A percentile compares a stretch with the other conserved stretches of the same genome.
These are phyloP conservation scores for Haberlea rhodopensis DNA, from an alignment of 257 asterid species.

Conservation along the genomic window DNA sequence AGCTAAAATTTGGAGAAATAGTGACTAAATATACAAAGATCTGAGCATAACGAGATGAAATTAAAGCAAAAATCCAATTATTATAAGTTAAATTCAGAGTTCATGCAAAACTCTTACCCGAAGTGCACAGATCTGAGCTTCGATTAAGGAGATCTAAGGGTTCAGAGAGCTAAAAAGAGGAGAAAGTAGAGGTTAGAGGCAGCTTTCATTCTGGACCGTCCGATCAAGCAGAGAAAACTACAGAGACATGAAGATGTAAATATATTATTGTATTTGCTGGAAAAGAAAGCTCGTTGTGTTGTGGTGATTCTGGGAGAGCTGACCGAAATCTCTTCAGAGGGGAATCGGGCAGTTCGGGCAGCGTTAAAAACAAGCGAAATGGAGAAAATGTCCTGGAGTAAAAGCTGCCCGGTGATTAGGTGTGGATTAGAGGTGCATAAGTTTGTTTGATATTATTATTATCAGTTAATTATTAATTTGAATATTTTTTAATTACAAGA, in stretches of 20 bases:
- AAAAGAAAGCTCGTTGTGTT: constrained; percentile 23
- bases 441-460: constrained; percentile 23
- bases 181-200: constrained; percentile 33
- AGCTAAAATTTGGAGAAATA: no score
- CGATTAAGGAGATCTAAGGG: constrained; percentile 36
- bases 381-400: constrained; percentile 20
- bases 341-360: constrained; percentile 48
- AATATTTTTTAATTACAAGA: neutral
- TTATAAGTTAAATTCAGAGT: neutral
- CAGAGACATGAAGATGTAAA: constrained; percentile 28
- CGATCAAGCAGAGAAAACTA: constrained; percentile 42
- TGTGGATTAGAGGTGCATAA: constrained; percentile 13
- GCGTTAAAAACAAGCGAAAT: constrained; percentile 29
- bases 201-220: constrained; percentile 49
- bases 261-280: constrained; percentile 8
- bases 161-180: constrained; percentile 29
- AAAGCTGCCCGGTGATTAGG: constrained; percentile 32
- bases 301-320: constrained; percentile 35
- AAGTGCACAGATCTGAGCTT: constrained; percentile 43
- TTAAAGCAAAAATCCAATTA: neutral
- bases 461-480: constrained; percentile 15
- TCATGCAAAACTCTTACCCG: constrained; percentile 28
- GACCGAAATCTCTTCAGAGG: constrained; percentile 40
- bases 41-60: neutral
- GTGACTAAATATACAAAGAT: constrained; percentile 3